Conservation (phyloP, 2,329 filamentous ascomycete species). For the Trichoderma arundinaceum region DNA sequence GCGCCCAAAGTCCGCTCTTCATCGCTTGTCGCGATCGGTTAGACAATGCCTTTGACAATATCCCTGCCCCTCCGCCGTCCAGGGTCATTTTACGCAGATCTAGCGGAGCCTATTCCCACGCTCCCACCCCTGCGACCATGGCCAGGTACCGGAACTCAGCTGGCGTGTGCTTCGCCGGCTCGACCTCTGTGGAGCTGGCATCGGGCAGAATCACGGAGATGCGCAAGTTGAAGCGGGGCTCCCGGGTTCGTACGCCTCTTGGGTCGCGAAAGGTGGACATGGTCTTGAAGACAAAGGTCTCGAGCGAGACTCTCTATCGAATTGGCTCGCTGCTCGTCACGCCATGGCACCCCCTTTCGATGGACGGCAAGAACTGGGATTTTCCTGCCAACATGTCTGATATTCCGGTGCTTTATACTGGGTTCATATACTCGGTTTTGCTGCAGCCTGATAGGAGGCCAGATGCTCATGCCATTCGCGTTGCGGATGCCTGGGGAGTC, state of each 20-base stretch:
- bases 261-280: slow-evolving; percentile 56
- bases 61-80: slow-evolving; percentile 53
- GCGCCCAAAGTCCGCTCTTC: slow-evolving; percentile 58
- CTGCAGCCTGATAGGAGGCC: slow-evolving; percentile 53
- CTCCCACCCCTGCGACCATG: slow-evolving; percentile 44
- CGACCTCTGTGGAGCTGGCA: slow-evolving; percentile 53
- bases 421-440: slow-evolving; percentile 62
- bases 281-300: slow-evolving; percentile 57
- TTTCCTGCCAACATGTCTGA: slow-evolving; percentile 53
- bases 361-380: slow-evolving; percentile 49
- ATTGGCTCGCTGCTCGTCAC: slow-evolving; percentile 59
- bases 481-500: slow-evolving; percentile 58
- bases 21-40: slow-evolving; percentile 55
- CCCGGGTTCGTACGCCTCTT: slow-evolving; percentile 55
- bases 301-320: slow-evolving; percentile 49
- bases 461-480: slow-evolving; percentile 57
- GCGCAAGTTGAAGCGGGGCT: slow-evolving; percentile 52
- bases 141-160: slow-evolving; percentile 48
- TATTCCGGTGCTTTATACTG: slow-evolving; percentile 51
- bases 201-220: slow-evolving; percentile 50
- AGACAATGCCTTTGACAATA: slow-evolving; percentile 55
- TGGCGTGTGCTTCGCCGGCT: slow-evolving; percentile 60
- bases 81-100: slow-evolving; percentile 5
- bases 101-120: not conserved
- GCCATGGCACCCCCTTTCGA: slow-evolving; percentile 63